phyloP scores from a whole-genome alignment of 2,329 filamentous ascomycete genomes.

The Nemania sp. region DNA sequence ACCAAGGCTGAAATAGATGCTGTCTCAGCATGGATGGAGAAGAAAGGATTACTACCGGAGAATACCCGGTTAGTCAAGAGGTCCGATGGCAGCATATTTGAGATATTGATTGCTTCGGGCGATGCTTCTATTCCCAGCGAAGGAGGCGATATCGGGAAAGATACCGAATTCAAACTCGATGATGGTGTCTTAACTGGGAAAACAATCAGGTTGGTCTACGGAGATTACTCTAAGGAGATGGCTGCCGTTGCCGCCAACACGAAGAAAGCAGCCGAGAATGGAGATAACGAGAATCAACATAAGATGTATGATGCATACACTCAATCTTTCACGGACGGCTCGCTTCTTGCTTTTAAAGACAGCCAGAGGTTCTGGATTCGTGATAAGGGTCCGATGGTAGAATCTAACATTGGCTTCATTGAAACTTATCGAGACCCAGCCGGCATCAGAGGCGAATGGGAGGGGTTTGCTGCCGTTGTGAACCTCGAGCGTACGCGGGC shows the following conservation, averaged over 20 bases:
- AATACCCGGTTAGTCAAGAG: slow-evolving; percentile 77
- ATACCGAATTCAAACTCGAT: slow-evolving; percentile 61
- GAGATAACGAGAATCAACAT: slow-evolving; percentile 74
- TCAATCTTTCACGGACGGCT: slow-evolving; percentile 74
- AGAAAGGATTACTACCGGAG: slow-evolving; percentile 71
- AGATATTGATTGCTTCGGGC: slow-evolving; percentile 75
- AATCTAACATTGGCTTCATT: slow-evolving; percentile 82
- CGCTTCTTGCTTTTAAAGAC: slow-evolving; percentile 77
- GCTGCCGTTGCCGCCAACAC: slow-evolving; percentile 67
- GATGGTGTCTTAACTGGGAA: slow-evolving; percentile 66
- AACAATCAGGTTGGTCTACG: slow-evolving; percentile 71
- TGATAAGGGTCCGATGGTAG: slow-evolving; percentile 78
- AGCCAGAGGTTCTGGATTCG: slow-evolving; percentile 81
- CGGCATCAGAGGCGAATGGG: slow-evolving; percentile 81
- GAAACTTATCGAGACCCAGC: slow-evolving; percentile 85
- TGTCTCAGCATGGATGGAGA: slow-evolving; percentile 72
- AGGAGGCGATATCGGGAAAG: slow-evolving; percentile 70
- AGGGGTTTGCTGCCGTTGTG: slow-evolving; percentile 80
- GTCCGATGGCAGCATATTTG: slow-evolving; percentile 63
- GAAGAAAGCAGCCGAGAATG: slow-evolving; percentile 67
- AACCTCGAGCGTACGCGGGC: slow-evolving; percentile 89
- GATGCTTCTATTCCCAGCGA: slow-evolving; percentile 59
- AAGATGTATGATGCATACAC: slow-evolving; percentile 63
- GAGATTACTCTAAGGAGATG: slow-evolving; percentile 75
- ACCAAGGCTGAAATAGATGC: slow-evolving; percentile 74